Evolutionary conservation across 2,329 filamentous ascomycete genomes (phyloP), one percentile per base, ranked within the genome.

Genomic region (Fusarium sterilihyphosum): DNA sequence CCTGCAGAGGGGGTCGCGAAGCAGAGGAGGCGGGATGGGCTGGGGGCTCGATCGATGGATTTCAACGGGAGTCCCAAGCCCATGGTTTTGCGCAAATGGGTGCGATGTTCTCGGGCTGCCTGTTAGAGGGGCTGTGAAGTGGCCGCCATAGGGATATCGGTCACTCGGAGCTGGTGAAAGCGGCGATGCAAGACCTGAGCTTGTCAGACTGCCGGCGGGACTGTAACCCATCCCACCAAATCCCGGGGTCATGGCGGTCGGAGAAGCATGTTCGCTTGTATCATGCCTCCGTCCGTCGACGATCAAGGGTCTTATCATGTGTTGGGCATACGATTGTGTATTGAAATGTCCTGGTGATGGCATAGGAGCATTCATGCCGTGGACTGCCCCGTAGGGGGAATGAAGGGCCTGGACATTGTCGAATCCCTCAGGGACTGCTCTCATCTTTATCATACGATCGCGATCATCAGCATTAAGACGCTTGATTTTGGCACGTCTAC

Each of bases 361-460:
- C 46, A 89, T 81, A 6, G 87, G 84, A 4, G 85, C 82, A 33
- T 85, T 86, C 18, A 90, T 79, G 31, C 85, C 85, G 74, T 89
- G 87, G 9, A 90, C 87, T 11, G 90, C 90, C 16, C 90, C 90
- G 71, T 92, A 92, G 8, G 90, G 90, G 26, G 90, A 92, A 79
- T 93, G 91, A 22, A 93, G 83, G 20, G 91, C 91, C 78, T 92
- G 90, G 7, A 93, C 86, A 74, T 91, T 93, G 80, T 93, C 91
- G 71, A 93, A 93, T 74, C 91, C 90, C 73, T 93, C 91, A 14
- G 91, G 91, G 8, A 93, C 89, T 8, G 91, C 91, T 63, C 91
- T 87, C 90, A 92, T 93, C 82, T 92, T 91, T 79, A 93, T 90
- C 88, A 93, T 91, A 65, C 90, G 87, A 70, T 93, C 91, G 54